phyloP scores from a whole-genome alignment of 2,329 filamentous ascomycete genomes.

The Fusarium falciforme region DNA sequence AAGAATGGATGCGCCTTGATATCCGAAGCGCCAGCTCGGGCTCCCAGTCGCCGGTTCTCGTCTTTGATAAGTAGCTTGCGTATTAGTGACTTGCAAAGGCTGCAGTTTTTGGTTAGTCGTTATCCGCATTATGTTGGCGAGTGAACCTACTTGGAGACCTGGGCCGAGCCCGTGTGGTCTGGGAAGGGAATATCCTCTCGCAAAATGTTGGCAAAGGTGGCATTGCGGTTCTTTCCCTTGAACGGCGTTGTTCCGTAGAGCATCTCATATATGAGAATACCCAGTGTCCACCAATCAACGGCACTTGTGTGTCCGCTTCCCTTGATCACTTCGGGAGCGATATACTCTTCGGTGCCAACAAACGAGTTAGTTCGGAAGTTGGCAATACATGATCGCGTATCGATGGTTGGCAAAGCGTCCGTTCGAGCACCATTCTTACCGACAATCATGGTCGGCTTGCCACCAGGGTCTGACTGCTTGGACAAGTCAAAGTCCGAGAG shows the following conservation, averaged over 20 bases:
- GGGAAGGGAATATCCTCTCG: slow-evolving; percentile 96
- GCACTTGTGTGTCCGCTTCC: slow-evolving; percentile 98
- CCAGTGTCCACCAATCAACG: slow-evolving; percentile 99
- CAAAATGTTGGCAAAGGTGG: slow-evolving; percentile 97
- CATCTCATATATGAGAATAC: slow-evolving; percentile 99
- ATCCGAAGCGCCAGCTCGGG: slow-evolving; percentile 93
- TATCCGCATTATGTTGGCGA: not conserved
- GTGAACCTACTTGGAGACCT: slow-evolving; percentile 85
- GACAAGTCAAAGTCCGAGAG: slow-evolving; percentile 98
- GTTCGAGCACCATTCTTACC: slow-evolving; percentile 89
- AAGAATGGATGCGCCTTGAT: slow-evolving; percentile 98
- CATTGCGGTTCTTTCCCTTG: slow-evolving; percentile 99
- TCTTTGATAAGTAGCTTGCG: slow-evolving; percentile 98
- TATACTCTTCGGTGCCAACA: slow-evolving; percentile 98
- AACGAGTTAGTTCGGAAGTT: slow-evolving; percentile 99
- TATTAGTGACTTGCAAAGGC: slow-evolving; percentile 95
- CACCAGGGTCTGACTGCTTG: slow-evolving; percentile 95
- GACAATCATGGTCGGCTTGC: slow-evolving; percentile 97
- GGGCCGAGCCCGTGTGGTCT: slow-evolving; percentile 84
- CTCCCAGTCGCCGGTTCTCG: slow-evolving; percentile 91
- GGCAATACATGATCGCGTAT: slow-evolving; percentile 97
- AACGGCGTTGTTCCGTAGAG: slow-evolving; percentile 98
- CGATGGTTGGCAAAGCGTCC: slow-evolving; percentile 92
- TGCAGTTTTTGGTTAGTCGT: slow-evolving; percentile 50
- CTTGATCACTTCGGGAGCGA: slow-evolving; percentile 98